A percentile compares a stretch with the other conserved stretches of the same genome.
Evolutionary conservation across 2,329 filamentous ascomycete genomes (phyloP).

Genomic region (Aspergillus awamori): DNA sequence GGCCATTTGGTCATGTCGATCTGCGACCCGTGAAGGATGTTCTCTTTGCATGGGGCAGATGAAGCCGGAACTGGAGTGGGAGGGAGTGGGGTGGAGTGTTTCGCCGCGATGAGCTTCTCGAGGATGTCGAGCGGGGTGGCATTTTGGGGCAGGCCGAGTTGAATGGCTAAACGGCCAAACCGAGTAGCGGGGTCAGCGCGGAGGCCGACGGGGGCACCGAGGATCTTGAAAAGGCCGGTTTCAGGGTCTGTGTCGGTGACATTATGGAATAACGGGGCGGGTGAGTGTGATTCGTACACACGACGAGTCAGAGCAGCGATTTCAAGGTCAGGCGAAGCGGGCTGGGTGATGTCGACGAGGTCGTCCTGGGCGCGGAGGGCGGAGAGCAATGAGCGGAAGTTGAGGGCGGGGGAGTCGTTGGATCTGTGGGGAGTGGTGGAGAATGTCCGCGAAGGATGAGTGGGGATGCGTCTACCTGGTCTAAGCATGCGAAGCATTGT

Average conservation of each 20-base stretch:
- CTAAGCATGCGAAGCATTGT: not conserved
- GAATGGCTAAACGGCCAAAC: not conserved
- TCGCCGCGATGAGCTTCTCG: not conserved
- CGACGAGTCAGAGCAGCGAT: not conserved
- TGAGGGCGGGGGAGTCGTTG: not conserved
- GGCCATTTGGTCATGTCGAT: not conserved
- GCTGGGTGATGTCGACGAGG: not conserved
- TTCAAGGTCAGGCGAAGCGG: not conserved
- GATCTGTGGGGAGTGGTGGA: not conserved
- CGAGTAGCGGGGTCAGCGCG: not conserved
- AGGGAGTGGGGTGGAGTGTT: not conserved
- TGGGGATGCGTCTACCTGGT: not conserved
- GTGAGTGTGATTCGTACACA: not conserved
- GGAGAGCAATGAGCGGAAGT: not conserved
- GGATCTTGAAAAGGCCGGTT: not conserved
- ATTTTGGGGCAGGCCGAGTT: not conserved
- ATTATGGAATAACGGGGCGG: not conserved
- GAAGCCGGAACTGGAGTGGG: accelerated
- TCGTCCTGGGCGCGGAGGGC: not conserved
- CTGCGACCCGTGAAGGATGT: not conserved
- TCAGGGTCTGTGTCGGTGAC: not conserved
- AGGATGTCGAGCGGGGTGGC: not conserved
- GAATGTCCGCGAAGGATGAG: not conserved
- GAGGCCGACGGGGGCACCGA: not conserved
- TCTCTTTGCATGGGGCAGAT: not conserved